These are phyloP conservation scores for Tetrastigma voinierianum DNA, from an alignment of 164 flowering plant genomes.

Conservation along the genomic window DNA sequence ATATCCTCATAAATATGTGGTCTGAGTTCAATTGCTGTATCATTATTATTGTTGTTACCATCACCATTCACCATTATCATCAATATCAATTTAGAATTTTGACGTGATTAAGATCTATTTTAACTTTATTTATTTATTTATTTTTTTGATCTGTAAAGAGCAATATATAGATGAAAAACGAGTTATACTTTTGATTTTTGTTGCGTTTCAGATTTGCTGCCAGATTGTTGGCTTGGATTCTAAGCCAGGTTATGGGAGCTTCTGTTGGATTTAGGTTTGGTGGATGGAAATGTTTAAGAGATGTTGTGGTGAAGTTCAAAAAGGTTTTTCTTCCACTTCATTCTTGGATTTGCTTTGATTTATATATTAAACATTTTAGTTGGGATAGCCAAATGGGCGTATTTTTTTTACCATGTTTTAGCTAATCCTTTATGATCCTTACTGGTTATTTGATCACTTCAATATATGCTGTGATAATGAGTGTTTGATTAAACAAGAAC, in stretches of 20 bases:
- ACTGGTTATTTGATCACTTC: background rate
- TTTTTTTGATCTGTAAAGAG: too few species aligned
- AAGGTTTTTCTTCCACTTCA: conserved; percentile 51
- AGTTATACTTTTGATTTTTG: conserved; percentile 1
- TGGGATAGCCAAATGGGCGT: background rate
- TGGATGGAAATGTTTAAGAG: conserved; percentile 95
- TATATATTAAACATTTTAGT: background rate
- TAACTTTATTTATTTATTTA: background rate
- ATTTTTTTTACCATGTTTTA: background rate
- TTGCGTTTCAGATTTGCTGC: conserved; percentile 71
- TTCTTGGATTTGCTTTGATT: background rate
- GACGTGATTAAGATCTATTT: background rate
- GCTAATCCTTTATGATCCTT: background rate
- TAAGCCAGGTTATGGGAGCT: conserved; percentile 81
- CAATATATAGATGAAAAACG: too few species aligned
- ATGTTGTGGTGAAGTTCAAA: conserved; percentile 82
- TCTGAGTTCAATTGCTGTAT: too few species aligned
- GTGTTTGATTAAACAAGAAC: background rate
- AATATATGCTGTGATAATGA: too few species aligned
- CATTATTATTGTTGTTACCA: background rate
- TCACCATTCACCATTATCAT: background rate
- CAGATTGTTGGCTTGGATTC: conserved; percentile 75
- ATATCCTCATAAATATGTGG: too few species aligned
- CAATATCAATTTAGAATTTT: background rate
- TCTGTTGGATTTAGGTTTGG: conserved; percentile 86